Evolutionary conservation across 2,329 filamentous ascomycete species (phyloP), one percentile per base, ranked within the genome.

Genomic region (Volutella citrinella): DNA sequence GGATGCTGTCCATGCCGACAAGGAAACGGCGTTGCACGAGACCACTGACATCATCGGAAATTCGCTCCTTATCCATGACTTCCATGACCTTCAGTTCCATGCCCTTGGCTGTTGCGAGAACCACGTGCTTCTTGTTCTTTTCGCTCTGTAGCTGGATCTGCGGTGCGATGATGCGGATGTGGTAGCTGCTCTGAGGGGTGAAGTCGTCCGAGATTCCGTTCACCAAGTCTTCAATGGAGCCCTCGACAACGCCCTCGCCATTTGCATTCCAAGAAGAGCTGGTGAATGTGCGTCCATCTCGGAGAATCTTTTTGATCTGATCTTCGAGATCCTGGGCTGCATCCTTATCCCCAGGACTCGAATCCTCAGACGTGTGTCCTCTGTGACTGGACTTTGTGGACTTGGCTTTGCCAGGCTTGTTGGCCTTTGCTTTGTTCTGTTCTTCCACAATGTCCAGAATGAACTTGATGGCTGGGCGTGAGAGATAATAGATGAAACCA

Each of bases 141-240:
- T 98, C 93, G 59, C 93, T 97, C 57, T 98, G 91, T 27, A 99
- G 74, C 59, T 99, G 93, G 39, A 99, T 96, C 59, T 99, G 93
- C 11, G 93, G 93, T 6, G 91, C 93, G 51, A 98, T 96, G 24
- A 99, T 76, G 22, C 90, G 86, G 43, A 98, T 78, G 54, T 97
- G 88, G 60, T 96, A 99, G 49, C 85, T 91, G 58, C 93, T 96
- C 54, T 95, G 87, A 1, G 93, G 80, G 10, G 82, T 83, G 52
- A 95, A 98, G 38, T 95, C 90, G 14, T 85, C 78, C 1, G 89
- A 81, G 47, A 98, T 89, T 42, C 90, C 84, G 21, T 84, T 75
- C 5, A 77, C 78, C 14, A 86, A 68, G 49, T 87, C 75, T 18
- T 79, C 76, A 44, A 78, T 77, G 6, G 72, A 62, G 22, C 59